These are phyloP conservation scores for Populus simonii DNA, from an alignment of 345 rosid genomes.

Conservation along the genomic window DNA sequence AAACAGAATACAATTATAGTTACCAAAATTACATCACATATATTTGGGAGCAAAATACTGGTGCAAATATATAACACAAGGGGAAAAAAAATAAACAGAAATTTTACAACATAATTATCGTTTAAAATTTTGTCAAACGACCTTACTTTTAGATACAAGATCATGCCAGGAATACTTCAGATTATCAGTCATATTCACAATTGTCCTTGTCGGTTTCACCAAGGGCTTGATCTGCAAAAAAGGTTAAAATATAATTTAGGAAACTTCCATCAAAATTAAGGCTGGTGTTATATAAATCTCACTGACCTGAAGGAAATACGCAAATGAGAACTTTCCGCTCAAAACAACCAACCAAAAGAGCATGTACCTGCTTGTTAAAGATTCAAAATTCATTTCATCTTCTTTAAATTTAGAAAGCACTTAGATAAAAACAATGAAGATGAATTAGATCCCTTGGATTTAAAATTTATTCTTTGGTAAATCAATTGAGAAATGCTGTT, in stretches of 20 bases:
- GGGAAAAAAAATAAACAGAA: neutral
- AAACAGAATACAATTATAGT: too few relatives aligned
- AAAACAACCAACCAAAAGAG: slow-evolving; percentile 83
- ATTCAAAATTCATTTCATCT: too few relatives aligned
- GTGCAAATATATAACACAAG: too few relatives aligned
- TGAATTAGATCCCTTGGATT: too few relatives aligned
- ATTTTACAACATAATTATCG: neutral
- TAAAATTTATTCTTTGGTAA: too few relatives aligned
- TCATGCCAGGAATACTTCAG: slow-evolving; percentile 94
- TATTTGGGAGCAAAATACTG: too few relatives aligned
- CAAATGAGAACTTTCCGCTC: slow-evolving; percentile 79
- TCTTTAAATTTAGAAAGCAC: too few relatives aligned
- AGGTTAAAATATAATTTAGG: neutral
- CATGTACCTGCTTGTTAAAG: slow-evolving; percentile 58
- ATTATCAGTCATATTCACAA: slow-evolving; percentile 43
- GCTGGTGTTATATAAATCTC: neutral
- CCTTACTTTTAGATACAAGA: slow-evolving; percentile 76
- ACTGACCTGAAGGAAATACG: slow-evolving; percentile 87
- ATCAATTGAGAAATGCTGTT: too few relatives aligned
- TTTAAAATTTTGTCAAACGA: neutral
- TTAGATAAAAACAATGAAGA: too few relatives aligned
- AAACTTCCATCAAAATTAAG: neutral
- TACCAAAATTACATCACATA: too few relatives aligned
- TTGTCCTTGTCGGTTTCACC: slow-evolving; percentile 66
- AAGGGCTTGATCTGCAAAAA: slow-evolving; percentile 77